phyloP scores from a whole-genome alignment of 2,329 filamentous ascomycete species.

The Fusarium dlaminii region DNA sequence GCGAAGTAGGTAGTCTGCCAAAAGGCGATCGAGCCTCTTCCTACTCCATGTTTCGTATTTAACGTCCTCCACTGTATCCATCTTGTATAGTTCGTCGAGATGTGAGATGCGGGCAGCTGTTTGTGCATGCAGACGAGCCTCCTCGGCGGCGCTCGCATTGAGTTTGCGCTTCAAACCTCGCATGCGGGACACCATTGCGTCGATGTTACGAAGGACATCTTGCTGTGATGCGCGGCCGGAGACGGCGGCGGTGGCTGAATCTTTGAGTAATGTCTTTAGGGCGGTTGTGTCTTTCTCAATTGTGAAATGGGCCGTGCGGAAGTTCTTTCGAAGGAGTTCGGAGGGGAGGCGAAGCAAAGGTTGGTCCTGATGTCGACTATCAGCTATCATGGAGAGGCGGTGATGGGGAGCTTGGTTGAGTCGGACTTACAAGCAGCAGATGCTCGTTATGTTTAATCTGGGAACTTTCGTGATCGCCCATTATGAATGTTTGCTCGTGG shows the following conservation, averaged over 20 bases:
- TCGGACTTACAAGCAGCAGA: constrained; percentile 70
- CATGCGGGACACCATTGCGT: constrained; percentile 86
- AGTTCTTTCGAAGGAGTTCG: constrained; percentile 93
- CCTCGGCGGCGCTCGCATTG: constrained; percentile 78
- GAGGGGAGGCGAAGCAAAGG: constrained; percentile 91
- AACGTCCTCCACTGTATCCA: constrained; percentile 86
- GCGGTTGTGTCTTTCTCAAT: constrained; percentile 76
- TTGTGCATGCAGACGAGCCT: constrained; percentile 78
- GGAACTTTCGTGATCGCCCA: constrained; percentile 70
- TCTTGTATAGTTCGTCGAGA: constrained; percentile 80
- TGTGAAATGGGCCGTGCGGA: constrained; percentile 82
- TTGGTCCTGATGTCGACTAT: constrained; percentile 75
- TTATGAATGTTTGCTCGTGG: constrained; percentile 44
- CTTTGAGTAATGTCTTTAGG: constrained; percentile 69
- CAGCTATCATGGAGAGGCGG: not conserved
- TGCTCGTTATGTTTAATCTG: constrained; percentile 80
- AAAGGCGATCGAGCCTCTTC: constrained; percentile 79
- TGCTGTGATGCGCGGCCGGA: constrained; percentile 69
- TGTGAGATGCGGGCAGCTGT: constrained; percentile 81
- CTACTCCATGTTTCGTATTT: constrained; percentile 94
- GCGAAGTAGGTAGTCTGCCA: constrained; percentile 92
- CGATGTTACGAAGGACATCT: constrained; percentile 81
- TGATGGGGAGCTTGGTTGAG: not conserved
- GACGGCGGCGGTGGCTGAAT: constrained; percentile 73
- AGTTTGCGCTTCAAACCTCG: constrained; percentile 90